phyloP scores from a whole-genome alignment of 1,139 yeast species.

The Barnettozyma hawaiiensis region DNA sequence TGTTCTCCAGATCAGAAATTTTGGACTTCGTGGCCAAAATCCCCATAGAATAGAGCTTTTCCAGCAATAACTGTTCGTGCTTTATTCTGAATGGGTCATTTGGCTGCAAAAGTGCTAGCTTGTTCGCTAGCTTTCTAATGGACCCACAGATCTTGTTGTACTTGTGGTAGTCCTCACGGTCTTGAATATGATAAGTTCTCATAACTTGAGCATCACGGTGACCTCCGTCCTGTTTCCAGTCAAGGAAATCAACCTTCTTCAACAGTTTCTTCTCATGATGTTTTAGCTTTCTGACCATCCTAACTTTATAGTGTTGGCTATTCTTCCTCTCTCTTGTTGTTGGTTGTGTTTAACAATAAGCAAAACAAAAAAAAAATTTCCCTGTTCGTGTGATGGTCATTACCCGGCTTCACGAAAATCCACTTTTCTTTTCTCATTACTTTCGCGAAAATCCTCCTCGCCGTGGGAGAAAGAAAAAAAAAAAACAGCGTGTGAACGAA shows the following conservation, averaged over 20 bases:
- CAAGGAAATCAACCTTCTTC: conserved; percentile 93
- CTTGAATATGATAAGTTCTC: conserved; percentile 89
- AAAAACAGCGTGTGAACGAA: too few relatives aligned
- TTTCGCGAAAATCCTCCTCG: too few relatives aligned
- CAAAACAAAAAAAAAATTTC: background rate
- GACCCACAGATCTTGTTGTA: conserved; percentile 92
- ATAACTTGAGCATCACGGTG: conserved; percentile 94
- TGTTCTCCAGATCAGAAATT: conserved; percentile 88
- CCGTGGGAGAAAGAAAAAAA: too few relatives aligned
- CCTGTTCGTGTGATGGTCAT: conserved; percentile 7
- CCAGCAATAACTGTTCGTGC: conserved; percentile 82
- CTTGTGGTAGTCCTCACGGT: conserved; percentile 92
- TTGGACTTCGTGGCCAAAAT: conserved; percentile 78
- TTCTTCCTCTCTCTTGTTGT: too few relatives aligned
- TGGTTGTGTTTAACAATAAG: too few relatives aligned
- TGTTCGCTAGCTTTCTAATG: conserved; percentile 79
- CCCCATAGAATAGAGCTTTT: conserved; percentile 86
- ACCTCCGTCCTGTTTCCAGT: conserved; percentile 95
- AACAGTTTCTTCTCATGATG: conserved; percentile 93
- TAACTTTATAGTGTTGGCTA: background rate
- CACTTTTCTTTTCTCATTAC: too few relatives aligned
- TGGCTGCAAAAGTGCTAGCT: conserved; percentile 76
- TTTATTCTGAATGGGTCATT: conserved; percentile 79
- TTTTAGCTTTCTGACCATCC: conserved; percentile 86
- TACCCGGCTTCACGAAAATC: conserved; percentile 2